Evolutionary conservation across 768 basidiomycete genomes (phyloP).

Genomic region (Leccinum disarticulatum): DNA sequence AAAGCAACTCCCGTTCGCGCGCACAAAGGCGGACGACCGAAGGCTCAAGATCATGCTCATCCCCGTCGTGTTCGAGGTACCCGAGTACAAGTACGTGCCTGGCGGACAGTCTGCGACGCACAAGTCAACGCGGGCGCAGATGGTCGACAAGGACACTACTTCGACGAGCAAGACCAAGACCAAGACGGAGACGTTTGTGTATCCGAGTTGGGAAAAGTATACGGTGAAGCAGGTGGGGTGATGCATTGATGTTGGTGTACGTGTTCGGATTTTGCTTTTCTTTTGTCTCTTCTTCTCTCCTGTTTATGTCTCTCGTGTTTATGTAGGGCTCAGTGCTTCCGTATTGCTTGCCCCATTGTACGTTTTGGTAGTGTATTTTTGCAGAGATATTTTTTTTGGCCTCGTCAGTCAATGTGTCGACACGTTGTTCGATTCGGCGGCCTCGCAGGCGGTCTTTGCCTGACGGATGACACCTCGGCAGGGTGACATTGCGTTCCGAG

Average conservation of each 20-base stretch:
- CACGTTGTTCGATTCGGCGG: neutral
- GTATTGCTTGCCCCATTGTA: conserved; percentile 2
- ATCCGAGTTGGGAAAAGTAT: conserved; percentile 70
- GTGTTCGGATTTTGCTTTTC: neutral
- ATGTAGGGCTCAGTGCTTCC: neutral
- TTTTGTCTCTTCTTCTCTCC: too few species aligned
- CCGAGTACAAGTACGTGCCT: conserved; percentile 16
- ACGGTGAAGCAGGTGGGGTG: conserved; percentile 42
- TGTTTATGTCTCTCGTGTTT: neutral
- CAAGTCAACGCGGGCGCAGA: conserved; percentile 31
- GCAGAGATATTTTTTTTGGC: too few species aligned
- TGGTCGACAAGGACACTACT: neutral
- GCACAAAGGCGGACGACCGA: conserved; percentile 49
- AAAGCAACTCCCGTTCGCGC: conserved; percentile 54
- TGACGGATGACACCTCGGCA: too few species aligned
- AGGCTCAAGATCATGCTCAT: conserved; percentile 53
- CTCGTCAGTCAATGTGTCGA: neutral
- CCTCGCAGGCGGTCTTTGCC: neutral
- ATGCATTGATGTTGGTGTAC: neutral
- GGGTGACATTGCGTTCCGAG: too few species aligned
- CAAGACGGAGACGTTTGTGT: conserved; percentile 47
- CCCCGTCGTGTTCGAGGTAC: conserved; percentile 43
- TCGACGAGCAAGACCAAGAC: conserved; percentile 30
- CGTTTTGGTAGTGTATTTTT: neutral
- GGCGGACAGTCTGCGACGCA: conserved; percentile 22